These are phyloP conservation scores for Glebionis coronaria DNA, from an alignment of 129 eudicot genomes.

Conservation along the genomic window DNA sequence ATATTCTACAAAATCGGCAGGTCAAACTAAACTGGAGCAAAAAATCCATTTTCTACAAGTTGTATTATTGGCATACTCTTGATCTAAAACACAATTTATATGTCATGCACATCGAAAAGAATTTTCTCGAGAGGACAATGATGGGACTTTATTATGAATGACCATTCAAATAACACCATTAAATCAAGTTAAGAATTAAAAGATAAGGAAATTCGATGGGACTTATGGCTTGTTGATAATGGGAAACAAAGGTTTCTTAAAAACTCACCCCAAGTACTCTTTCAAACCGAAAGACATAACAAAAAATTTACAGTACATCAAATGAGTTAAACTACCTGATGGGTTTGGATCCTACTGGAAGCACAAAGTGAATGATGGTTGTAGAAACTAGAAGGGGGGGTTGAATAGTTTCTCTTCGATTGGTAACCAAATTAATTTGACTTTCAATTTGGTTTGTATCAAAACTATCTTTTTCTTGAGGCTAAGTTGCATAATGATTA, in stretches of 20 bases:
- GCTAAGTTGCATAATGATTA: too few relatives aligned
- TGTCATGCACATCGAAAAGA: neutral
- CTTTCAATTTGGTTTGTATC: too few relatives aligned
- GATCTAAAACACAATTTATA: neutral
- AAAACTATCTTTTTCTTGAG: too few relatives aligned
- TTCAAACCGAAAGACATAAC: neutral
- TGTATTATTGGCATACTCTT: neutral
- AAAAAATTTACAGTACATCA: neutral
- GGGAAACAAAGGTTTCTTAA: neutral
- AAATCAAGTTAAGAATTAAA: neutral
- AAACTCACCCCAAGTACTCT: neutral
- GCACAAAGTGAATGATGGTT: neutral
- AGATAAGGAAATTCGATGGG: neutral
- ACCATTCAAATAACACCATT: neutral
- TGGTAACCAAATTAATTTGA: too few relatives aligned
- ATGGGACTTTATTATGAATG: neutral
- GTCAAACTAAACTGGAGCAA: neutral
- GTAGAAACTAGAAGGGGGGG: too few relatives aligned
- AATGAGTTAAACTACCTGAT: neutral
- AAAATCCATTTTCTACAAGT: neutral
- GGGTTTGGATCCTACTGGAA: neutral
- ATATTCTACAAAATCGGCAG: neutral
- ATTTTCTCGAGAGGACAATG: neutral
- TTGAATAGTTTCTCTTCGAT: too few relatives aligned
- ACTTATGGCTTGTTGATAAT: neutral